phyloP scores from a whole-genome alignment of 139 green algal species.

The Chlamydomonas sphaeroides region DNA sequence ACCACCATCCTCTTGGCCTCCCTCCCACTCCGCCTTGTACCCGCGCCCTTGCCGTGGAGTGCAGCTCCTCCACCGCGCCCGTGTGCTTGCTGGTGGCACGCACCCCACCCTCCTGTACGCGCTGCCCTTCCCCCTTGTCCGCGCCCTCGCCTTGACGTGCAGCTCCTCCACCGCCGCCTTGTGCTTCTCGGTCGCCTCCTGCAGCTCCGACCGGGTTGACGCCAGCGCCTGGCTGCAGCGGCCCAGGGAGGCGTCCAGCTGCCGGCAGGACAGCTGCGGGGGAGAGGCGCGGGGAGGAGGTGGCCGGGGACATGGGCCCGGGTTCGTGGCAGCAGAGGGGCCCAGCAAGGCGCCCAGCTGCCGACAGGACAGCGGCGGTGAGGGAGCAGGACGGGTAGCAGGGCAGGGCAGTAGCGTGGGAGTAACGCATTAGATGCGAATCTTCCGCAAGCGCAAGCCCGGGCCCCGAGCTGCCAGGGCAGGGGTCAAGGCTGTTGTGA shows the following conservation, averaged over 20 bases:
- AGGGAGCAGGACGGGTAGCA: too few species aligned
- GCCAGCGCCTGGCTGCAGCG: not conserved
- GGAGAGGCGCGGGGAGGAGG: too few species aligned
- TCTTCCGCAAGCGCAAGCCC: too few species aligned
- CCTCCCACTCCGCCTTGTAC: not conserved
- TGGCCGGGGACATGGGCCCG: too few species aligned
- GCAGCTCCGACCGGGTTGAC: constrained; percentile 1
- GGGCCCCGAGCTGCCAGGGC: too few species aligned
- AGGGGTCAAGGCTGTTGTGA: too few species aligned
- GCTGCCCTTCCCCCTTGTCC: too few species aligned
- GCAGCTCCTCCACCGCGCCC: constrained; percentile 4
- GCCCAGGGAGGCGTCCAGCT: constrained; percentile 2
- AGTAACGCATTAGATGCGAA: too few species aligned
- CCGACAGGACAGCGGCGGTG: constrained; percentile 1
- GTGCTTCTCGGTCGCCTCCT: constrained; percentile 9
- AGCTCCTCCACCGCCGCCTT: constrained; percentile 25
- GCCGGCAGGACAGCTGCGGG: constrained; percentile 9
- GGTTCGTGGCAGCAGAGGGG: too few species aligned
- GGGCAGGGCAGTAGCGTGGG: too few species aligned
- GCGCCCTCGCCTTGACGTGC: constrained; percentile 12
- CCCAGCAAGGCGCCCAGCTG: constrained; percentile 6
- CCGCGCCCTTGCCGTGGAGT: not conserved
- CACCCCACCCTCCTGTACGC: too few species aligned
- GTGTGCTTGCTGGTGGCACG: too few species aligned
- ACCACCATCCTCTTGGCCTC: not conserved